These are phyloP conservation scores for Dillenia suffruticosa DNA, from an alignment of 164 flowering plant species.

Conservation along the genomic window DNA sequence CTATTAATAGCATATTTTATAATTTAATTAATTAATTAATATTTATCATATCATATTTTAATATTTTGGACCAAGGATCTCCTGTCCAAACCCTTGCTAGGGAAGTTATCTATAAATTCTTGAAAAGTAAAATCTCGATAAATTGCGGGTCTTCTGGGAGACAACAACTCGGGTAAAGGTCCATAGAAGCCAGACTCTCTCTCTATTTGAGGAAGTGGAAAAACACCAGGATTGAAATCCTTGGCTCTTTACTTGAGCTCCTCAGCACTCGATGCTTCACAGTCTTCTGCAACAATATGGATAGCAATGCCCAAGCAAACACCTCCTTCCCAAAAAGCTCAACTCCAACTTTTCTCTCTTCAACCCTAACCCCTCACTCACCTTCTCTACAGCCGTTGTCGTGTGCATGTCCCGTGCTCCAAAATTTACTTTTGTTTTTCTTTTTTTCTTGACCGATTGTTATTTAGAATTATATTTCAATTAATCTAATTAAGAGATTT, in stretches of 20 bases:
- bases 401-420: too few species aligned
- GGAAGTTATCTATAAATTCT: conserved; percentile 13
- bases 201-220: conserved; percentile 12
- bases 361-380: too few species aligned
- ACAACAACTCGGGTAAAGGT: conserved; percentile 24
- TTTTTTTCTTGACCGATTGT: too few species aligned
- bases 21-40: background rate
- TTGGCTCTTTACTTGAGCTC: conserved; percentile 11
- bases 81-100: conserved; percentile 12
- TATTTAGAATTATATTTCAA: too few species aligned
- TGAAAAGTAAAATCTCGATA: conserved; percentile 19
- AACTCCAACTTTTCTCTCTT: too few species aligned
- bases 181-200: conserved; percentile 13
- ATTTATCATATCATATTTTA: background rate
- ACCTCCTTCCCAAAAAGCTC: too few species aligned
- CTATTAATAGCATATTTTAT: too few species aligned
- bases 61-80: background rate
- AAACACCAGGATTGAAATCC: conserved; percentile 19
- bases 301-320: too few species aligned
- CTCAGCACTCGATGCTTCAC: conserved; percentile 25
- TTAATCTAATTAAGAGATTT: too few species aligned
- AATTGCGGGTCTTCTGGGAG: conserved; percentile 28
- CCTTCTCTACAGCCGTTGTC: too few species aligned
- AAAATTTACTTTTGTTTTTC: too few species aligned
- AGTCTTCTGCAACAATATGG: too few species aligned